phyloP scores from a whole-genome alignment of 2,329 filamentous ascomycete species.

The Aspergillus intermedius region DNA sequence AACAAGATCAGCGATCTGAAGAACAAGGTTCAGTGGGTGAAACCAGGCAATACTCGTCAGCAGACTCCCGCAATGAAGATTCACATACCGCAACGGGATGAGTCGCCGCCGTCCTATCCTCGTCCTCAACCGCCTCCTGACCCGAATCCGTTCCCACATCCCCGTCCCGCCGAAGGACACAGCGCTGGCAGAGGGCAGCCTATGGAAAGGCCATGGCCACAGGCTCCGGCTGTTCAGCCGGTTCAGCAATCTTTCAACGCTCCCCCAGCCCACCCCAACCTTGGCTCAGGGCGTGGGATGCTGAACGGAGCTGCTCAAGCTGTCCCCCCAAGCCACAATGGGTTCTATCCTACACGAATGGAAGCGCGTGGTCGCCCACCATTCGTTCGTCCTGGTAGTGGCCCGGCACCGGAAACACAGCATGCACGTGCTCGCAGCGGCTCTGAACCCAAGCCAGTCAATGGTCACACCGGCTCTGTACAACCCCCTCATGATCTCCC shows the following conservation, averaged over 20 bases:
- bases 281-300: too few relatives aligned
- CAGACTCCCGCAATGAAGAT: background rate
- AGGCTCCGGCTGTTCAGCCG: background rate
- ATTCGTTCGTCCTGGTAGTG: too few relatives aligned
- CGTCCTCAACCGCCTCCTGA: background rate
- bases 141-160: background rate
- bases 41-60: background rate
- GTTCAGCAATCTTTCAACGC: background rate
- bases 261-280: background rate
- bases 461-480: background rate
- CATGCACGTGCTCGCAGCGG: too few relatives aligned
- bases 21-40: conserved; percentile 1
- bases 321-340: background rate
- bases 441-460: background rate
- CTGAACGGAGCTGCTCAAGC: background rate
- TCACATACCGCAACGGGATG: conserved; percentile 5
- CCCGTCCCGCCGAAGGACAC: background rate
- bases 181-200: background rate
- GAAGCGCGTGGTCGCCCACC: too few relatives aligned
- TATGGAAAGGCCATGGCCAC: background rate
- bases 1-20: background rate
- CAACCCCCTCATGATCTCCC: background rate
- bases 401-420: too few relatives aligned
- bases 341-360: background rate
- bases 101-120: conserved; percentile 3